Conservation (phyloP, 108 stramenopile species). For the Fragilaria crotonensis region DNA sequence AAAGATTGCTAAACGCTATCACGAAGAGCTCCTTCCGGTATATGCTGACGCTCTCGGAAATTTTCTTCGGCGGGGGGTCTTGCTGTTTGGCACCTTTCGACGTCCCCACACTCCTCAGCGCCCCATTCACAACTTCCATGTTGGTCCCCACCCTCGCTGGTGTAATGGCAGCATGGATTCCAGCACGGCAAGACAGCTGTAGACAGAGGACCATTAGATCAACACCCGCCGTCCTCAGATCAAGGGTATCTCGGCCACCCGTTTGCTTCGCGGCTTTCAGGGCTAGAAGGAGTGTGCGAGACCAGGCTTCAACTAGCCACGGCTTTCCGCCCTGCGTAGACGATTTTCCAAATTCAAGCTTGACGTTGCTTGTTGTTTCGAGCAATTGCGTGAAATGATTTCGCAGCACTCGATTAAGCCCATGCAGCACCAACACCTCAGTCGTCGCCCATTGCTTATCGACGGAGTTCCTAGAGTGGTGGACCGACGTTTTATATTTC, state of each 20-base stretch:
- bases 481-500: slow-evolving; percentile 71
- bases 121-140: slow-evolving; percentile 87
- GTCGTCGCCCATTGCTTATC: slow-evolving; percentile 83
- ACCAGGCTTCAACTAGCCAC: slow-evolving; percentile 76
- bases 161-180: slow-evolving; percentile 60
- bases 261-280: slow-evolving; percentile 38
- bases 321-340: no score
- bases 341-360: slow-evolving; percentile 18
- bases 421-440: slow-evolving; percentile 69
- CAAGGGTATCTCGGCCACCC: slow-evolving; percentile 64
- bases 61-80: not conserved
- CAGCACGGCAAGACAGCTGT: slow-evolving; percentile 60
- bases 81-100: slow-evolving; percentile 23
- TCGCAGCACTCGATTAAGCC: slow-evolving; percentile 69
- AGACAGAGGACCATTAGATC: slow-evolving; percentile 61
- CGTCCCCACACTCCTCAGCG: slow-evolving; percentile 61
- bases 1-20: slow-evolving; percentile 51
- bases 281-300: slow-evolving; percentile 50
- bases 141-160: slow-evolving; percentile 77
- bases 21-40: slow-evolving; percentile 52
- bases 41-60: not conserved
- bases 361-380: slow-evolving; percentile 16
- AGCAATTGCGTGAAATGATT: slow-evolving; percentile 59
- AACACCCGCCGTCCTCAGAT: slow-evolving; percentile 60
- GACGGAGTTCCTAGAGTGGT: slow-evolving; percentile 75